phyloP scores from a whole-genome alignment of 257 asterid genomes.

The Solanum appendiculatum region DNA sequence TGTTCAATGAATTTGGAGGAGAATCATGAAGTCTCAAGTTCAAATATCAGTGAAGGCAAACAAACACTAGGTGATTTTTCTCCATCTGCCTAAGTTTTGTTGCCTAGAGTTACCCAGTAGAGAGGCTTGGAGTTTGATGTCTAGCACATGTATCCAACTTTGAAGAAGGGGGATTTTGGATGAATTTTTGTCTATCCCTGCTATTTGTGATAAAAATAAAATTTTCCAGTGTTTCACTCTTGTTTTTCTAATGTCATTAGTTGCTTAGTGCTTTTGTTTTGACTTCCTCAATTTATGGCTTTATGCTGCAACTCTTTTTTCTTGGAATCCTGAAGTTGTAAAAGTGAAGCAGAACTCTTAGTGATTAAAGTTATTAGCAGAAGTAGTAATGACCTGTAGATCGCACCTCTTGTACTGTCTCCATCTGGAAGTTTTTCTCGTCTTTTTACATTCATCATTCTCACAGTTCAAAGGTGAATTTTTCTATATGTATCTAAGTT shows the following conservation, averaged over 20 bases:
- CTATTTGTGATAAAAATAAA: too few relatives aligned
- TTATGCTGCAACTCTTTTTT: background rate
- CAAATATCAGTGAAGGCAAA: too few relatives aligned
- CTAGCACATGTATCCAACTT: background rate
- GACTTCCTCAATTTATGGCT: background rate
- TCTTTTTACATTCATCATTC: background rate
- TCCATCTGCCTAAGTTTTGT: too few relatives aligned
- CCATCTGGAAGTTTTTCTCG: background rate
- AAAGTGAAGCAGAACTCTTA: background rate
- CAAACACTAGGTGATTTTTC: too few relatives aligned
- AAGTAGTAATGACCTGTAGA: background rate
- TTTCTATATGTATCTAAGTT: too few relatives aligned
- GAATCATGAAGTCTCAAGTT: too few relatives aligned
- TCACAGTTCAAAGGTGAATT: background rate
- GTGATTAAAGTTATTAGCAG: background rate
- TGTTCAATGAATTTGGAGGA: too few relatives aligned
- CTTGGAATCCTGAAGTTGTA: background rate
- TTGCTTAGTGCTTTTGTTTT: background rate
- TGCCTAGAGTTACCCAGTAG: too few relatives aligned
- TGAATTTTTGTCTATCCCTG: background rate
- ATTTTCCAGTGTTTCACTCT: background rate
- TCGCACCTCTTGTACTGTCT: background rate
- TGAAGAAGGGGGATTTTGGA: background rate
- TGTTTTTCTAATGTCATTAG: background rate
- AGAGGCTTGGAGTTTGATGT: slow-evolving; percentile 12